Percentiles rank a stretch among this genome's conserved stretches.
phyloP scores from a whole-genome alignment of 2,329 filamentous ascomycete species.

The Rhexocercosporidium sp. region DNA sequence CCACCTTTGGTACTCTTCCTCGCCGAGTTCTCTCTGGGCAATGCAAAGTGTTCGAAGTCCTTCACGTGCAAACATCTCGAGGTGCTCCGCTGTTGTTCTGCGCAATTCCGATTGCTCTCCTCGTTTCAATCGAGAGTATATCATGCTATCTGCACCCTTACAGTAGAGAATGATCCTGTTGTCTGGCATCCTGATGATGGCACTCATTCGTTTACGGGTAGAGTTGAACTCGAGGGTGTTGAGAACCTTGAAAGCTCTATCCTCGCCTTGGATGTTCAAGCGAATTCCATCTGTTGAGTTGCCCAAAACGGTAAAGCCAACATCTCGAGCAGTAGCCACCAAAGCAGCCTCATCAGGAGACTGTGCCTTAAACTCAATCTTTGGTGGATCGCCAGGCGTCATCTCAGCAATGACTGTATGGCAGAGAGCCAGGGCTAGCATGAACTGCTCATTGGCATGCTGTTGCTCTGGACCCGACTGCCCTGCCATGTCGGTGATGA shows the following conservation, averaged over 20 bases:
- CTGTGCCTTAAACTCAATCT: conserved; percentile 94
- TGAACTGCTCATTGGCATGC: conserved; percentile 83
- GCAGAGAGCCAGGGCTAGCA: conserved; percentile 93
- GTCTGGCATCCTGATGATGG: conserved; percentile 93
- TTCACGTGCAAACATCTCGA: conserved; percentile 96
- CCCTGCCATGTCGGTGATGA: conserved; percentile 81
- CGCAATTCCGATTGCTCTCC: conserved; percentile 88
- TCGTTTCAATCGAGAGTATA: conserved; percentile 86
- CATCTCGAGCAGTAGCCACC: conserved; percentile 91
- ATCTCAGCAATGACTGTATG: conserved; percentile 95
- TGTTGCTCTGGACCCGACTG: conserved; percentile 78
- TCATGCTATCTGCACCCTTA: conserved; percentile 97
- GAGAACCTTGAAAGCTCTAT: conserved; percentile 83
- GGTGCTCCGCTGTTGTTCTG: conserved; percentile 83
- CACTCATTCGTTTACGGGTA: conserved; percentile 95
- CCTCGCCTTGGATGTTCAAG: conserved; percentile 85
- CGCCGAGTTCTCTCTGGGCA: conserved; percentile 78
- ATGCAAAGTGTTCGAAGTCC: conserved; percentile 94
- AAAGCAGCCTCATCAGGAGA: conserved; percentile 96
- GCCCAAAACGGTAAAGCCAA: conserved; percentile 91
- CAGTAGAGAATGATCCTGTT: conserved; percentile 89
- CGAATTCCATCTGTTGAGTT: conserved; percentile 80
- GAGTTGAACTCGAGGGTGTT: conserved; percentile 99
- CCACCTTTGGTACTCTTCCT: conserved; percentile 86
- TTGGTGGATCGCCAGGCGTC: conserved; percentile 86